phyloP scores from a whole-genome alignment of 2,329 filamentous ascomycete species.

The Fusarium foetens region DNA sequence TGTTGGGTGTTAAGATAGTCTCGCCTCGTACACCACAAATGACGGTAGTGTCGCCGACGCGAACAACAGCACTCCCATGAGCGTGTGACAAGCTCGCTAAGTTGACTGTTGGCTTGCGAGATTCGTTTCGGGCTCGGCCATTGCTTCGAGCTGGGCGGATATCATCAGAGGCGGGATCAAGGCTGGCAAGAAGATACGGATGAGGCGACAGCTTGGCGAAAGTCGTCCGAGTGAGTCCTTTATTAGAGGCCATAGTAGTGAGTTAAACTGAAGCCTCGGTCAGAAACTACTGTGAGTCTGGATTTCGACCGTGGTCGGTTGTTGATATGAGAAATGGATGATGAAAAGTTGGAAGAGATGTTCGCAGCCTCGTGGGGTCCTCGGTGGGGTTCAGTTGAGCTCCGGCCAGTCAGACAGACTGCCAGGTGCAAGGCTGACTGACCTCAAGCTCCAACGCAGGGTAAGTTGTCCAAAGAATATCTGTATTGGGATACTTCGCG shows the following conservation, averaged over 20 bases:
- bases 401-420: conserved; percentile 19
- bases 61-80: conserved; percentile 88
- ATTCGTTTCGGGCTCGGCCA: conserved; percentile 76
- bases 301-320: neutral
- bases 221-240: conserved; percentile 68
- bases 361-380: conserved; percentile 40
- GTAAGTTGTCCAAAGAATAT: neutral
- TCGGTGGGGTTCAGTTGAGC: neutral
- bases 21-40: conserved; percentile 93
- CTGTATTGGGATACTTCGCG: neutral
- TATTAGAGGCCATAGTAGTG: conserved; percentile 45
- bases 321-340: conserved; percentile 9
- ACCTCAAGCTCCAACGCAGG: neutral
- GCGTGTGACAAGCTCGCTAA: conserved; percentile 87
- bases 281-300: neutral
- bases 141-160: conserved; percentile 76
- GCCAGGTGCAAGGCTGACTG: conserved; percentile 34
- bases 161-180: conserved; percentile 68
- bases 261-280: neutral
- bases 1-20: conserved; percentile 78
- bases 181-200: conserved; percentile 89
- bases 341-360: conserved; percentile 44
- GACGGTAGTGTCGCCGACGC: conserved; percentile 90
- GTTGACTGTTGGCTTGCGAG: conserved; percentile 80
- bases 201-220: conserved; percentile 92